Evolutionary conservation across 148 eudicot genomes (phyloP).

Genomic region (Talinum fruticosum): DNA sequence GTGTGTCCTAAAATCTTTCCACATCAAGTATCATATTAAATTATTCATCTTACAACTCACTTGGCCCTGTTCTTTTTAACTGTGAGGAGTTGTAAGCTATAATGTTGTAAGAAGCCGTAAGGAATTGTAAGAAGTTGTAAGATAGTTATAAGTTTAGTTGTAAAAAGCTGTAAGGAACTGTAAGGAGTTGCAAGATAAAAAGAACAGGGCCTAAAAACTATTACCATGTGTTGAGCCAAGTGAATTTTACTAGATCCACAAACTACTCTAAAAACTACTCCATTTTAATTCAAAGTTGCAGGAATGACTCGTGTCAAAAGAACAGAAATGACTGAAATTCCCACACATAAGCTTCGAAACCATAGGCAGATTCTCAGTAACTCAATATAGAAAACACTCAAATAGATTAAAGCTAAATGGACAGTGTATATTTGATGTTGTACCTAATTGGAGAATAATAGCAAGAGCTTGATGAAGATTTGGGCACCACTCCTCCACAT

Average conservation of each 20-base stretch:
- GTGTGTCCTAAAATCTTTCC: too few relatives aligned
- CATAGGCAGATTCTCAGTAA: not conserved
- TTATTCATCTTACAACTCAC: too few relatives aligned
- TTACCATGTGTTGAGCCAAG: not conserved
- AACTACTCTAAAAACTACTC: not conserved
- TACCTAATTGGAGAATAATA: conserved; percentile 61
- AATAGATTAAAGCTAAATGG: not conserved
- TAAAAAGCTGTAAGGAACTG: too few relatives aligned
- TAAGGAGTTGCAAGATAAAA: too few relatives aligned
- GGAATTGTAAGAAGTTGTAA: too few relatives aligned
- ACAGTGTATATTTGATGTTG: not conserved
- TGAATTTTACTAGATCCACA: too few relatives aligned
- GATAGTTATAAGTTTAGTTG: too few relatives aligned
- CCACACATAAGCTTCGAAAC: not conserved
- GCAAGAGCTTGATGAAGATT: conserved; percentile 50
- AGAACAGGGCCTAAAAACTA: not conserved
- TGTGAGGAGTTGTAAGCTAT: too few relatives aligned
- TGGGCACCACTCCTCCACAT: conserved; percentile 88
- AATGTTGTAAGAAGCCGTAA: not conserved
- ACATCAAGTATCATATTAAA: too few relatives aligned
- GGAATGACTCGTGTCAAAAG: not conserved
- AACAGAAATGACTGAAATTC: too few relatives aligned
- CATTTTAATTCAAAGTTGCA: not conserved
- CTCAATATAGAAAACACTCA: not conserved
- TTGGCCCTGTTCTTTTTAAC: too few relatives aligned